phyloP scores from a whole-genome alignment of 208 protist species.

The Trichomonas tenax region DNA sequence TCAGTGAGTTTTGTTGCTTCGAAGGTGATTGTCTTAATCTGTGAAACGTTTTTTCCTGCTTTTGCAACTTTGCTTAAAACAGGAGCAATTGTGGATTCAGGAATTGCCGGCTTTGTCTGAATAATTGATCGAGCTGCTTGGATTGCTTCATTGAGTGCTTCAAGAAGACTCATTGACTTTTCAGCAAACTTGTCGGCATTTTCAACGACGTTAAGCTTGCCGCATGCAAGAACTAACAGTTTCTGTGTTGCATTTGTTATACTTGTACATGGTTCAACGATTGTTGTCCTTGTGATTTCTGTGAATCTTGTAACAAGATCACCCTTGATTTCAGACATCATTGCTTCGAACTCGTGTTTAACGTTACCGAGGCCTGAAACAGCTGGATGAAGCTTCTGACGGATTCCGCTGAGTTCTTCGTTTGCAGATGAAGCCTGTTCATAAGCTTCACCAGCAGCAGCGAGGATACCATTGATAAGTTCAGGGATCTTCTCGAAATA shows the following conservation, averaged over 20 bases:
- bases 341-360: neutral
- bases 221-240: neutral
- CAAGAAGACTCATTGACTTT: neutral
- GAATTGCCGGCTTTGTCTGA: neutral
- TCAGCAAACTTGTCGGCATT: neutral
- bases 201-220: neutral
- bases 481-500: neutral
- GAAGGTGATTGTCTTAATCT: neutral
- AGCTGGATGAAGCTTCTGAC: neutral
- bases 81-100: neutral
- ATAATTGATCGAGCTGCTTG: neutral
- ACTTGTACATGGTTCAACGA: neutral
- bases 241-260: neutral
- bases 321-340: neutral
- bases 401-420: neutral
- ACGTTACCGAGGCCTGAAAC: neutral
- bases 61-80: neutral
- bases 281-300: neutral
- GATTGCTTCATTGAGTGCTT: neutral
- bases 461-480: neutral
- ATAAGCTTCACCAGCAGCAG: neutral
- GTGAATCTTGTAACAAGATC: neutral
- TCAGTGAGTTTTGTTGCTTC: neutral
- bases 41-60: neutral
- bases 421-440: neutral